These are phyloP conservation scores for Cutaneotrichosporon sp. DNA, from an alignment of 1,284 basidiomycete genomes.

Conservation along the genomic window DNA sequence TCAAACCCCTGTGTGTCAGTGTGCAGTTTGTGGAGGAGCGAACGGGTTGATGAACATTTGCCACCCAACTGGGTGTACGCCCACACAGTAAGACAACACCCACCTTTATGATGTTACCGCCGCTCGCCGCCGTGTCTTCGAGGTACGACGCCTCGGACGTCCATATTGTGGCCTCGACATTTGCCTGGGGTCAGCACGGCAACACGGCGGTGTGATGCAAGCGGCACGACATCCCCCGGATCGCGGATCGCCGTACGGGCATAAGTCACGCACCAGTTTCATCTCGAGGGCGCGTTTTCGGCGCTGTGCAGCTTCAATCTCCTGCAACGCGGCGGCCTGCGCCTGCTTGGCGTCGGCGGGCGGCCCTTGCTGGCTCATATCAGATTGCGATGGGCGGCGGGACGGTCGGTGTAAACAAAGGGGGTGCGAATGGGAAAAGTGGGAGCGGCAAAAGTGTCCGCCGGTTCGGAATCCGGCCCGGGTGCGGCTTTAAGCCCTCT, in stretches of 20 bases:
- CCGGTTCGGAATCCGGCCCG: no score
- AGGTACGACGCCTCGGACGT: conserved; percentile 51
- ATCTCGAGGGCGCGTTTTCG: conserved; percentile 39
- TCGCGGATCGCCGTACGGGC: no score
- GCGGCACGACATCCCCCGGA: no score
- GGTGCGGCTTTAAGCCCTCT: background rate
- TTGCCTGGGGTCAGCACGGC: conserved; percentile 37
- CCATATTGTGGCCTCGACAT: conserved; percentile 50
- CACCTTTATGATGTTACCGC: conserved; percentile 50
- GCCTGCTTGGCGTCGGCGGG: conserved; percentile 46
- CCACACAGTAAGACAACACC: background rate
- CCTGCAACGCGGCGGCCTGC: conserved; percentile 37
- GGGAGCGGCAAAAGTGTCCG: no score
- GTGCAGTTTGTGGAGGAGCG: background rate
- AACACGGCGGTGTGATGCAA: no score
- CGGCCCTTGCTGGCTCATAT: conserved; percentile 42
- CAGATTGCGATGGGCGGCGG: background rate
- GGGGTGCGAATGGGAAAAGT: background rate
- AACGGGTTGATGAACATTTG: background rate
- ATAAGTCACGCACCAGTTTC: conserved; percentile 26
- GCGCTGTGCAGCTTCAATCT: conserved; percentile 40
- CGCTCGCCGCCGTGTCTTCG: conserved; percentile 44
- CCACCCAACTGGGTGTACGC: background rate
- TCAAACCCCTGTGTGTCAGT: conserved; percentile 47
- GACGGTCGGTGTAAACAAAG: background rate